These are phyloP conservation scores for Hibiscus trionum DNA, from an alignment of 345 rosid species.

Conservation along the genomic window DNA sequence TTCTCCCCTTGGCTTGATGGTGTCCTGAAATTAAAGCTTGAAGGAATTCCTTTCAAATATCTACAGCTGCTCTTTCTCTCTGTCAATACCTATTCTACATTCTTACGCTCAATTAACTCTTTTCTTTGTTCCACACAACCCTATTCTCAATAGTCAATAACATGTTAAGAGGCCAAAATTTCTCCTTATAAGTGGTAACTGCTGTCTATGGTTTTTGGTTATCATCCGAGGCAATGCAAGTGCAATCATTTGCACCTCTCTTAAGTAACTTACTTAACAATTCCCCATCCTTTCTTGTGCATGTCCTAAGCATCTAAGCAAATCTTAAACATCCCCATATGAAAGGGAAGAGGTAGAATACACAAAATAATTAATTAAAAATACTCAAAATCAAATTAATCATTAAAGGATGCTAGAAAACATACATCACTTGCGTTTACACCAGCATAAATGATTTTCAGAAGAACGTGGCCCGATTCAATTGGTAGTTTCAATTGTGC, in stretches of 20 bases:
- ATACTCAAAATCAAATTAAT: neutral
- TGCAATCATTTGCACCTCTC: neutral
- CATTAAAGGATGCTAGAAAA: slow-evolving; percentile 18
- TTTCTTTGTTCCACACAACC: neutral
- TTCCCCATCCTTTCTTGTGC: neutral
- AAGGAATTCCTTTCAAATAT: slow-evolving; percentile 3
- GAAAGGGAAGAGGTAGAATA: neutral
- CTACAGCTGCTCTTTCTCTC: neutral
- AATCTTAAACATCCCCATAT: neutral
- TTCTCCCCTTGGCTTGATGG: neutral
- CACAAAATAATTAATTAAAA: neutral
- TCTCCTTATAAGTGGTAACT: neutral
- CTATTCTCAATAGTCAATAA: neutral
- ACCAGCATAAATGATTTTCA: slow-evolving; percentile 87
- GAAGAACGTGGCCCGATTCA: slow-evolving; percentile 59
- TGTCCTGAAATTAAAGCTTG: neutral
- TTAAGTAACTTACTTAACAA: neutral
- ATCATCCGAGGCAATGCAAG: neutral
- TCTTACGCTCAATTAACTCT: slow-evolving; percentile 4
- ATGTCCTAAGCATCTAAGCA: neutral
- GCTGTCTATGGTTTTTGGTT: neutral
- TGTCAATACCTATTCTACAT: neutral
- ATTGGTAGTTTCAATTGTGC: slow-evolving; percentile 53
- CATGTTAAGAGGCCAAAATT: neutral
- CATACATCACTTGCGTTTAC: slow-evolving; percentile 99